Conservation (phyloP, 2,329 filamentous ascomycete species). For the Exophiala oligosperma region DNA sequence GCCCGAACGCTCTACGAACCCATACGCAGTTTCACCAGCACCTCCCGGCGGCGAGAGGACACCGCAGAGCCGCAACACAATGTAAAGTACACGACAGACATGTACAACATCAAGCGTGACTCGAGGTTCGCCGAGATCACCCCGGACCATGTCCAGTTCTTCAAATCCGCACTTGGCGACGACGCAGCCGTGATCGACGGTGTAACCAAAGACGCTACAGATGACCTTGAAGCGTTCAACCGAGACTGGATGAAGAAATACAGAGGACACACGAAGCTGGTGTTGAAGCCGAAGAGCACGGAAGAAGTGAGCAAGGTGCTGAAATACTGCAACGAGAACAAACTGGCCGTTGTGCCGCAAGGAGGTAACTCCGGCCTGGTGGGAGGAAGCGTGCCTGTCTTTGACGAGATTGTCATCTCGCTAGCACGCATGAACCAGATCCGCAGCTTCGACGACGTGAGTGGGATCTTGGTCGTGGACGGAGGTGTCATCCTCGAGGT, state of each 20-base stretch:
- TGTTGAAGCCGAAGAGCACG: slow-evolving; percentile 80
- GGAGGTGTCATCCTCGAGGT: slow-evolving; percentile 88
- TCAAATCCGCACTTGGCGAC: slow-evolving; percentile 76
- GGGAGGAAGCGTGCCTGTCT: slow-evolving; percentile 92
- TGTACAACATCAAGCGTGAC: slow-evolving; percentile 74
- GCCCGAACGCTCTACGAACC: slow-evolving; percentile 9
- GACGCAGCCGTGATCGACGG: slow-evolving; percentile 83
- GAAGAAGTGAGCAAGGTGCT: slow-evolving; percentile 89
- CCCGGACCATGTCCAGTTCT: slow-evolving; percentile 76
- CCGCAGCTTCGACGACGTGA: slow-evolving; percentile 87
- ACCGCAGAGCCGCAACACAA: slow-evolving; percentile 21
- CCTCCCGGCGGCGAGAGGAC: slow-evolving; percentile 17
- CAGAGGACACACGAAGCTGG: slow-evolving; percentile 81
- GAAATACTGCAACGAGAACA: slow-evolving; percentile 91
- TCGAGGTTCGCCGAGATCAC: slow-evolving; percentile 69
- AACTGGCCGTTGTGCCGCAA: slow-evolving; percentile 91
- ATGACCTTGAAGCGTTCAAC: slow-evolving; percentile 90
- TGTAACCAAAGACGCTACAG: slow-evolving; percentile 68
- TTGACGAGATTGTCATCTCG: slow-evolving; percentile 96
- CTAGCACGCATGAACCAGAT: slow-evolving; percentile 89
- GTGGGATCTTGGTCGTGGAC: slow-evolving; percentile 85
- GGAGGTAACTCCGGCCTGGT: slow-evolving; percentile 96
- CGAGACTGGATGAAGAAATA: slow-evolving; percentile 99
- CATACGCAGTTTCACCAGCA: slow-evolving; percentile 19
- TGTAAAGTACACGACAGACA: slow-evolving; percentile 78